Percentiles rank a stretch among this genome's conserved stretches.
These are phyloP conservation scores for Stemphylium vesicarium DNA, from an alignment of 2,329 filamentous ascomycete genomes.

Conservation along the genomic window DNA sequence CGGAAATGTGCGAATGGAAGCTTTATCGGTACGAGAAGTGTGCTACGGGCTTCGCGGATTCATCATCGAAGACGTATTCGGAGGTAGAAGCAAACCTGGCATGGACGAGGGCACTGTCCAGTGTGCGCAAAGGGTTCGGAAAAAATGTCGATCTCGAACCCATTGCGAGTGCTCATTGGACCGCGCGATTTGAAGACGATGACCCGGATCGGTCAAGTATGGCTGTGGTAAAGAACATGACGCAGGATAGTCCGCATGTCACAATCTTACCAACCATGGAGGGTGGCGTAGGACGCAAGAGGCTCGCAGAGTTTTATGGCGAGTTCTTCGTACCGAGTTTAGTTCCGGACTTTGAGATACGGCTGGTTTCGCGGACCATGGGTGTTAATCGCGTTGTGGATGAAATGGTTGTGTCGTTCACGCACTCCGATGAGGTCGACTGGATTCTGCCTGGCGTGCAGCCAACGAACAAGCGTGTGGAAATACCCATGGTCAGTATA, in stretches of 20 bases:
- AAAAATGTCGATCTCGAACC: slow-evolving; percentile 45
- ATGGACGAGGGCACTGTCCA: slow-evolving; percentile 51
- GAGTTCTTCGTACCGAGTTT: slow-evolving; percentile 62
- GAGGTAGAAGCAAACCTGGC: slow-evolving; percentile 51
- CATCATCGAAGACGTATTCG: slow-evolving; percentile 47
- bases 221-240: slow-evolving; percentile 40
- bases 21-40: slow-evolving; percentile 50
- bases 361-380: slow-evolving; percentile 62
- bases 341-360: slow-evolving; percentile 61
- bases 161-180: slow-evolving; percentile 43
- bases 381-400: slow-evolving; percentile 65
- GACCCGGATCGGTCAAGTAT: slow-evolving; percentile 40
- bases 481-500: slow-evolving; percentile 63
- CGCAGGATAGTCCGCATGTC: slow-evolving; percentile 43
- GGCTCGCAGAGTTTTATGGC: slow-evolving; percentile 60
- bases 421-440: slow-evolving; percentile 62
- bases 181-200: slow-evolving; percentile 42
- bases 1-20: slow-evolving; percentile 47
- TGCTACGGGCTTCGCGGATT: slow-evolving; percentile 52
- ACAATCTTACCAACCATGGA: slow-evolving; percentile 52
- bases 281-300: slow-evolving; percentile 52
- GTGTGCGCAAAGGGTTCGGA: slow-evolving; percentile 47
- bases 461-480: slow-evolving; percentile 61
- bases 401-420: slow-evolving; percentile 63
- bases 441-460: slow-evolving; percentile 65